phyloP scores from a whole-genome alignment of 192 early-diverging fungal genomes.

The Gonapodya sp. region DNA sequence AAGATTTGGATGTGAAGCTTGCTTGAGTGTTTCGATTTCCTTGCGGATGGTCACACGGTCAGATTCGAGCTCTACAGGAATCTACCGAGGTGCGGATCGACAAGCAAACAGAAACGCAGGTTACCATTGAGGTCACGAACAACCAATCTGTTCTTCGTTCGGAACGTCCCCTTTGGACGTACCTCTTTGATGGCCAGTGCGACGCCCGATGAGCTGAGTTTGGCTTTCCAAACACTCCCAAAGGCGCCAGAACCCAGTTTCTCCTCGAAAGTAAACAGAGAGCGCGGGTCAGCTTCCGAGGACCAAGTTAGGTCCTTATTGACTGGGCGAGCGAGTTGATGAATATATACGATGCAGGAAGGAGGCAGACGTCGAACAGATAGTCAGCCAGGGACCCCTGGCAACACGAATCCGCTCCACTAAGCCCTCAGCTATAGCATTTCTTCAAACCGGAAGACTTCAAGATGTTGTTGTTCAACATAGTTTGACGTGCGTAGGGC shows the following conservation, averaged over 20 bases:
- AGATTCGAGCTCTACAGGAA: conserved; percentile 13
- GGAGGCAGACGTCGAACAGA: neutral
- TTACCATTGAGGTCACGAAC: no score
- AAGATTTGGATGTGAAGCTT: conserved; percentile 29
- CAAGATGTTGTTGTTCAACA: no score
- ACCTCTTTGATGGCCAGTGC: conserved; percentile 33
- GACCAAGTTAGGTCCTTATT: neutral
- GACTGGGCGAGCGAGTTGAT: neutral
- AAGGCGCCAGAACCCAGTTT: conserved; percentile 19
- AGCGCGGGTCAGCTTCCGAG: neutral
- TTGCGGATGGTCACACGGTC: conserved; percentile 25
- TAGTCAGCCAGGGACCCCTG: neutral
- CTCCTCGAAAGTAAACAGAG: neutral
- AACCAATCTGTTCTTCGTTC: no score
- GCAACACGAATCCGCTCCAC: no score
- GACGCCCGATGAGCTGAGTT: conserved; percentile 26
- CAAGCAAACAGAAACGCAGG: no score
- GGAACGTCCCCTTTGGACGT: no score
- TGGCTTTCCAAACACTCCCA: conserved; percentile 31
- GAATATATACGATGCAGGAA: no score
- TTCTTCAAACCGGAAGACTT: no score
- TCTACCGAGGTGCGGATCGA: neutral
- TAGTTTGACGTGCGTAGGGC: no score
- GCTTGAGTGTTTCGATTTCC: conserved; percentile 32
- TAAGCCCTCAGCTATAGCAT: no score